Percentiles rank a stretch among this genome's conserved stretches.
phyloP scores from a whole-genome alignment of 2,329 filamentous ascomycete genomes.

The Grosmannia huntii region DNA sequence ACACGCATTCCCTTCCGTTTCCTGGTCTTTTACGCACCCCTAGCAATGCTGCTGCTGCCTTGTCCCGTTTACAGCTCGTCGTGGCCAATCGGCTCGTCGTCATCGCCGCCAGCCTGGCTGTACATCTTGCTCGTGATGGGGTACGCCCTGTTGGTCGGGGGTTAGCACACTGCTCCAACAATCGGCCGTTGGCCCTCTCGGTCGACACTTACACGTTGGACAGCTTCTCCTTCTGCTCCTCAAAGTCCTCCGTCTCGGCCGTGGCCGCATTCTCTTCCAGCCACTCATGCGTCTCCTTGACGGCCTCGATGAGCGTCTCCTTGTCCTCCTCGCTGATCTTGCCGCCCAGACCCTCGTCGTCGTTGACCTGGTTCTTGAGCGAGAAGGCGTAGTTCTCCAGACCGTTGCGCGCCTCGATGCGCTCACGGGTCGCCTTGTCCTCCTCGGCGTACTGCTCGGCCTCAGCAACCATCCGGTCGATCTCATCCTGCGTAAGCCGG shows the following conservation, averaged over 20 bases:
- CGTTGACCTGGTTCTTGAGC: conserved; percentile 98
- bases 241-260: conserved; percentile 85
- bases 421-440: conserved; percentile 95
- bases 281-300: conserved; percentile 97
- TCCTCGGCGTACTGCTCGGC: conserved; percentile 98
- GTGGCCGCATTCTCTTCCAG: conserved; percentile 85
- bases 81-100: conserved; percentile 56
- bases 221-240: conserved; percentile 99
- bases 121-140: conserved; percentile 99
- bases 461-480: conserved; percentile 97
- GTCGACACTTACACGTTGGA: conserved; percentile 49
- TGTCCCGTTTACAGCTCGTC: conserved; percentile 57
- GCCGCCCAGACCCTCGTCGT: conserved; percentile 90
- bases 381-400: conserved; percentile 99
- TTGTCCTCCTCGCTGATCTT: conserved; percentile 99
- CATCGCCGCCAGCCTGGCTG: conserved; percentile 50
- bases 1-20: neutral
- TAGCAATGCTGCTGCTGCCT: neutral
- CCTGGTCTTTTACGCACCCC: neutral
- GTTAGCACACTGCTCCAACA: neutral
- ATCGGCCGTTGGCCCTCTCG: neutral
- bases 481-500: conserved; percentile 89
- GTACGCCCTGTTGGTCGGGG: conserved; percentile 47
- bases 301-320: conserved; percentile 75
- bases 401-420: conserved; percentile 90